Conservation (phyloP, 2,329 filamentous ascomycete genomes). For the Periconia sp. region DNA sequence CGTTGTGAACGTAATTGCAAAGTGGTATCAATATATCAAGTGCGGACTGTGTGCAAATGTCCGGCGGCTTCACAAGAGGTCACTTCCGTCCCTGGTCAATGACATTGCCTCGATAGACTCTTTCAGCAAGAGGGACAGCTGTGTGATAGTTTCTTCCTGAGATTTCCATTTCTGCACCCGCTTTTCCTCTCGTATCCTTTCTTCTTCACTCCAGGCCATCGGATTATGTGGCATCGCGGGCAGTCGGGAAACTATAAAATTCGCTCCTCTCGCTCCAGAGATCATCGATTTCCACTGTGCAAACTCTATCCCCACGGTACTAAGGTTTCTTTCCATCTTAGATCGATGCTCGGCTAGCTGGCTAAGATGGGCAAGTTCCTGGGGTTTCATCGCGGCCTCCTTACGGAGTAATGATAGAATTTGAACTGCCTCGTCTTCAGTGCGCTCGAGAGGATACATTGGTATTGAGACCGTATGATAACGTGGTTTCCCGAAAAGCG, state of each 20-base stretch:
- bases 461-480: constrained; percentile 8
- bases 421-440: constrained; percentile 26
- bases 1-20: too few species aligned
- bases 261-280: neutral
- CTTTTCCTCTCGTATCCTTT: constrained; percentile 14
- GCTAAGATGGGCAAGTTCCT: constrained; percentile 22
- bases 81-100: constrained; percentile 33
- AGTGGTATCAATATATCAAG: too few species aligned
- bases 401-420: constrained; percentile 31
- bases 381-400: constrained; percentile 21
- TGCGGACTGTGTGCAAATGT: too few species aligned
- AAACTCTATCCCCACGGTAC: constrained; percentile 10
- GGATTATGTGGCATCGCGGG: constrained; percentile 22
- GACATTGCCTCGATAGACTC: constrained; percentile 25
- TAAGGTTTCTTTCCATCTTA: constrained; percentile 21
- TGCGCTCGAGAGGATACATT: constrained; percentile 10
- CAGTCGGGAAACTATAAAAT: neutral
- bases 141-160: constrained; percentile 22
- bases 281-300: constrained; percentile 22
- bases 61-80: too few species aligned
- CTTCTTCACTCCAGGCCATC: constrained; percentile 30
- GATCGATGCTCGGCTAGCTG: constrained; percentile 25
- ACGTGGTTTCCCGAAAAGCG: constrained; percentile 26
- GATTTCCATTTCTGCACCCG: constrained; percentile 29
- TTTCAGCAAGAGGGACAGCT: constrained; percentile 22